phyloP scores from a whole-genome alignment of 2,329 filamentous ascomycete genomes.

The Alternaria gansuensis region DNA sequence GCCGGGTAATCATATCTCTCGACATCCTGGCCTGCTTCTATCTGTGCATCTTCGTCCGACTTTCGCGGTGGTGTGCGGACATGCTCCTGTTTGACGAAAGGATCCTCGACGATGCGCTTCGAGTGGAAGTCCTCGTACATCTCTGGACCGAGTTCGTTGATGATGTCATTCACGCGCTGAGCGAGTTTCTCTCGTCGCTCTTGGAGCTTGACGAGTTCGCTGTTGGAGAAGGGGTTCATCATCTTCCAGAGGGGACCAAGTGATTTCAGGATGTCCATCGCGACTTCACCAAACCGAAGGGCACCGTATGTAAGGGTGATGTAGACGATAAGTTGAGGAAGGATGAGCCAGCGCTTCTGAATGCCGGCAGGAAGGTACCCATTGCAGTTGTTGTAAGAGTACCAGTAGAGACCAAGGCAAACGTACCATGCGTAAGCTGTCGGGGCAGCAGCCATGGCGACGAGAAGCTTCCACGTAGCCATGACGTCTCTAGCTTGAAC shows the following conservation, averaged over 20 bases:
- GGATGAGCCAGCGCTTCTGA: slow-evolving; percentile 69
- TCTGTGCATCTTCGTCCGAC: slow-evolving; percentile 26
- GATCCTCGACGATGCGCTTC: slow-evolving; percentile 52
- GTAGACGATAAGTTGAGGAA: slow-evolving; percentile 81
- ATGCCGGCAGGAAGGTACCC: slow-evolving; percentile 83
- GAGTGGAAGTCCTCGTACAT: slow-evolving; percentile 85
- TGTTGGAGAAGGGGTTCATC: slow-evolving; percentile 82
- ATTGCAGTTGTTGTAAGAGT: slow-evolving; percentile 72
- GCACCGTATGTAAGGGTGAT: slow-evolving; percentile 90
- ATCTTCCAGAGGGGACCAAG: slow-evolving; percentile 86
- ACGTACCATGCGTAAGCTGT: slow-evolving; percentile 48
- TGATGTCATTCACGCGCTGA: slow-evolving; percentile 83
- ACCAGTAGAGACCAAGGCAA: slow-evolving; percentile 45
- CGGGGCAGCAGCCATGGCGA: slow-evolving; percentile 52
- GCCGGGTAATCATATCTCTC: slow-evolving; percentile 43
- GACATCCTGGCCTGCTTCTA: slow-evolving; percentile 27
- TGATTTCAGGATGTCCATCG: slow-evolving; percentile 98
- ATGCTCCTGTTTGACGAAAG: slow-evolving; percentile 36
- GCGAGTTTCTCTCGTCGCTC: slow-evolving; percentile 76
- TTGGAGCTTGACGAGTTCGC: slow-evolving; percentile 82
- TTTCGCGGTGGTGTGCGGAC: slow-evolving; percentile 38
- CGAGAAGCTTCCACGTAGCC: slow-evolving; percentile 55
- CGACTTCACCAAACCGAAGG: slow-evolving; percentile 94
- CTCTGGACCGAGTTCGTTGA: slow-evolving; percentile 94
- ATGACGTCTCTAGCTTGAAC: slow-evolving; percentile 53